A percentile compares a stretch with the other conserved stretches of the same genome.
Evolutionary conservation across 2,329 filamentous ascomycete genomes (phyloP).

Genomic region (Neoascochyta sp.): DNA sequence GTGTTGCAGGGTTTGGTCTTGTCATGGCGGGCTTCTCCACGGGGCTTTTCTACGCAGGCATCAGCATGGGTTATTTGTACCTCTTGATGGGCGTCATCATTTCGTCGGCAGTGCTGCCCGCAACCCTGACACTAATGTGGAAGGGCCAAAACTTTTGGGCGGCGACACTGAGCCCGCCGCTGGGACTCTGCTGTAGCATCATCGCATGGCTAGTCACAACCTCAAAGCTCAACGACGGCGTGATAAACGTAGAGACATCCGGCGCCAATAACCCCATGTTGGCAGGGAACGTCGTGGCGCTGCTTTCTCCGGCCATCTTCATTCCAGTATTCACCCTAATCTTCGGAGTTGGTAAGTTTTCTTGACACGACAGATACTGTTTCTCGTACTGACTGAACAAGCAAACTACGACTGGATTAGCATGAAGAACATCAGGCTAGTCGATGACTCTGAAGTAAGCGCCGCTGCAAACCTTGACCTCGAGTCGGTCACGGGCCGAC

Average conservation of each 20-base stretch:
- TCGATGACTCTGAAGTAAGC: slow-evolving; percentile 71
- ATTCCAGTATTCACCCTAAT: slow-evolving; percentile 69
- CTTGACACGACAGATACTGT: too few species aligned
- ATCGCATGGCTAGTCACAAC: slow-evolving; percentile 45
- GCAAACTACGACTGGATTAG: slow-evolving; percentile 81
- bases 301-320: slow-evolving; percentile 71
- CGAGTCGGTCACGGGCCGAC: slow-evolving; percentile 53
- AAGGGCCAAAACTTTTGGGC: slow-evolving; percentile 72
- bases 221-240: slow-evolving; percentile 29
- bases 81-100: slow-evolving; percentile 90
- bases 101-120: slow-evolving; percentile 76
- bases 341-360: slow-evolving; percentile 48
- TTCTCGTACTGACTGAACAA: not conserved
- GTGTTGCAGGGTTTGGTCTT: slow-evolving; percentile 71
- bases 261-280: slow-evolving; percentile 79
- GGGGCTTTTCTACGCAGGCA: slow-evolving; percentile 52
- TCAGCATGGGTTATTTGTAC: slow-evolving; percentile 76
- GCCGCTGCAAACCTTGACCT: slow-evolving; percentile 58
- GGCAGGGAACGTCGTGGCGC: slow-evolving; percentile 76
- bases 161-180: slow-evolving; percentile 62
- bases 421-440: slow-evolving; percentile 74
- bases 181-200: slow-evolving; percentile 66
- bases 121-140: slow-evolving; percentile 77
- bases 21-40: slow-evolving; percentile 76
- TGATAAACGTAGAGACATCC: slow-evolving; percentile 40